Base-by-base conservation (phyloP, 2,329 filamentous ascomycete species). In the Amphichorda felina region DNA sequence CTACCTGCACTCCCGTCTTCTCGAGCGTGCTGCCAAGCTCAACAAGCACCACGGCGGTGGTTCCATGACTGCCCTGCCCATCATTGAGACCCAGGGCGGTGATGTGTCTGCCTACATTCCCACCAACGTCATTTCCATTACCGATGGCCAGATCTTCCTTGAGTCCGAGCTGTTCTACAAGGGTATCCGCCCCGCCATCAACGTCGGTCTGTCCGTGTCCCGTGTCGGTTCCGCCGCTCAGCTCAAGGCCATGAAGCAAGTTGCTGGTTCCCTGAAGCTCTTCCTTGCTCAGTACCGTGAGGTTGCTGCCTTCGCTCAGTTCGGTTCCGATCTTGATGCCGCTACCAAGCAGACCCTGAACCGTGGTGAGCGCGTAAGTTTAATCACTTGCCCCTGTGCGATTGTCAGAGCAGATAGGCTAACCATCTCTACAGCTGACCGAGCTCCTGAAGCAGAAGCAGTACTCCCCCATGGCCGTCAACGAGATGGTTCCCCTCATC, bases 271-370 rank as follows among this genome's bases (percentile, higher is more conserved):
- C 52, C 76, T 98, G 61, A 98, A 98, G 81, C 87, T 98, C 55
- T 98, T 96, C 87, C 85, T 98, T 83, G 91, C 91, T 56, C 91
- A 98, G 75, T 98, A 98, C 80, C 91, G 91, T 91, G 91, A 98
- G 70, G 91, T 98, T 46, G 91, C 91, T 57, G 91, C 91, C 54
- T 98, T 98, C 70, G 89, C 91, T 55, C 91, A 98, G 72, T 98
- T 98, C 79, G 91, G 91, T 82, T 98, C 91, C 60, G 91, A 98
- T 76, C 75, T 98, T 52, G 91, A 98, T 72, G 91, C 91, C 54
- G 79, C 91, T 51, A 98, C 91, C 67, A 96, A 95, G 82, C 91
- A 96, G 75, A 96, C 89, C 45, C 81, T 98, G 50, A 80, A 61
- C 73, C 88, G 91, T 82, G 91, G 91, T 84, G 89, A 96, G 75